A percentile compares a stretch with the other conserved stretches of the same genome.
Conservation (phyloP, 2,329 filamentous ascomycete species). For the Rugonectria rugulosa region DNA sequence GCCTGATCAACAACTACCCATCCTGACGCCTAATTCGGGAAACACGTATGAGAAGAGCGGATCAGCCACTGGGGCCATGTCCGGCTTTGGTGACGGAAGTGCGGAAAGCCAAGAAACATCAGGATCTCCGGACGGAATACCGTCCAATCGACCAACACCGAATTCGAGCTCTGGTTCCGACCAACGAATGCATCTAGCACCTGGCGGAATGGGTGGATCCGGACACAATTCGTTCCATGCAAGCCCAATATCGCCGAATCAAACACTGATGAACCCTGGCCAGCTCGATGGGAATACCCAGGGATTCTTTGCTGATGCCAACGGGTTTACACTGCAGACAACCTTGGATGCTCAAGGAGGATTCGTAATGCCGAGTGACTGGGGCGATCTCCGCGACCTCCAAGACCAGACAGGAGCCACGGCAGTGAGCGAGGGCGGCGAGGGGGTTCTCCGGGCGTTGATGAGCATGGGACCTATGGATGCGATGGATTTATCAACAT, state of each 20-base stretch:
- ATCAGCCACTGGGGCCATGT: slow-evolving; percentile 37
- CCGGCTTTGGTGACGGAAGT: slow-evolving; percentile 52
- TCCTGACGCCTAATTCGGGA: slow-evolving; percentile 45
- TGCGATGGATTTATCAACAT: slow-evolving; percentile 62
- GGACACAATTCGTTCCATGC: slow-evolving; percentile 58
- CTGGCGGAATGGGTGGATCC: slow-evolving; percentile 47
- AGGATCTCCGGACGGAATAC: slow-evolving; percentile 57
- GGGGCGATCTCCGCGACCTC: slow-evolving; percentile 52
- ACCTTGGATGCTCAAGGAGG: slow-evolving; percentile 36
- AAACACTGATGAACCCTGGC: slow-evolving; percentile 47
- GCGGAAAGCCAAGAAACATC: slow-evolving; percentile 57
- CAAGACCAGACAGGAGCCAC: slow-evolving; percentile 57
- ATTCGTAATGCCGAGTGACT: slow-evolving; percentile 54
- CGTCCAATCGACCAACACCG: slow-evolving; percentile 65
- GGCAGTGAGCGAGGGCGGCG: slow-evolving; percentile 64
- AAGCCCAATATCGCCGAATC: slow-evolving; percentile 57
- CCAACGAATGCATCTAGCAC: slow-evolving; percentile 36
- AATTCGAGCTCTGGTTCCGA: slow-evolving; percentile 59
- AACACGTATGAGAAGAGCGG: slow-evolving; percentile 45
- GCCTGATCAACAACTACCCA: slow-evolving; percentile 49
- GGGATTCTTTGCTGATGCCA: slow-evolving; percentile 50
- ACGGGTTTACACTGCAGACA: slow-evolving; percentile 45
- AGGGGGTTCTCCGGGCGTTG: slow-evolving; percentile 63
- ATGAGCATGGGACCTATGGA: slow-evolving; percentile 69
- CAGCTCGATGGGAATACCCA: slow-evolving; percentile 47